Evolutionary conservation across 2,329 filamentous ascomycete genomes (phyloP).

Genomic region (Tolypocladium guangdongense): DNA sequence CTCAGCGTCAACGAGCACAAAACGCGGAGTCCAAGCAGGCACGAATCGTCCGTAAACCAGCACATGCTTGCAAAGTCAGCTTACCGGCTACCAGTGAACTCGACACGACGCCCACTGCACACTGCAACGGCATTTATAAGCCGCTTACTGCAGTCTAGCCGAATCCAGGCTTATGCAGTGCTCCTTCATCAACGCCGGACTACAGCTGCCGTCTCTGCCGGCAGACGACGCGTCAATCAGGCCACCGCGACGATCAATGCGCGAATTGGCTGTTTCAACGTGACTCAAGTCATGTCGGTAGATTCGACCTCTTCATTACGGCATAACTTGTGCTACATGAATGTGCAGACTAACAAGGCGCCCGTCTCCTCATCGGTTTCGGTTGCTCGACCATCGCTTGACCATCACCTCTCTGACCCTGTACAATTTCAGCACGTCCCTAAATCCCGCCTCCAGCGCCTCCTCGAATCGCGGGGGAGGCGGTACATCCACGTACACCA

Average conservation of each 20-base stretch:
- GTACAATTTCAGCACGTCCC: conserved; percentile 55
- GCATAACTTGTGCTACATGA: neutral
- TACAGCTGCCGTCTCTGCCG: neutral
- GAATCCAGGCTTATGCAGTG: neutral
- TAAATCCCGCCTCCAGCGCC: conserved; percentile 43
- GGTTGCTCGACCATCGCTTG: conserved; percentile 74
- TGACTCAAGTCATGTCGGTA: neutral
- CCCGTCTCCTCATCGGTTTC: conserved; percentile 38
- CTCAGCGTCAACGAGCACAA: neutral
- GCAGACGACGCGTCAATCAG: neutral
- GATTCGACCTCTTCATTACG: neutral
- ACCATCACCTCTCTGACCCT: conserved; percentile 71
- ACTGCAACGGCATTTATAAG: neutral
- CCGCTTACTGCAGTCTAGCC: neutral
- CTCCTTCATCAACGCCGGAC: neutral
- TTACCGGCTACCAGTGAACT: neutral
- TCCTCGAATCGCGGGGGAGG: conserved; percentile 42
- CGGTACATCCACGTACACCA: conserved; percentile 88
- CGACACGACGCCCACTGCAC: neutral
- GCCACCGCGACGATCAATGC: neutral
- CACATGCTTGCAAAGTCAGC: neutral
- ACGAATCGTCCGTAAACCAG: too few relatives aligned
- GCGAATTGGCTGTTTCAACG: neutral
- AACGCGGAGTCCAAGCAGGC: too few relatives aligned
- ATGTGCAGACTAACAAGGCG: neutral